Percentiles rank a stretch among this genome's conserved stretches.
Evolutionary conservation across 2,329 filamentous ascomycete genomes (phyloP).

Genomic region (Neonectria sp.): DNA sequence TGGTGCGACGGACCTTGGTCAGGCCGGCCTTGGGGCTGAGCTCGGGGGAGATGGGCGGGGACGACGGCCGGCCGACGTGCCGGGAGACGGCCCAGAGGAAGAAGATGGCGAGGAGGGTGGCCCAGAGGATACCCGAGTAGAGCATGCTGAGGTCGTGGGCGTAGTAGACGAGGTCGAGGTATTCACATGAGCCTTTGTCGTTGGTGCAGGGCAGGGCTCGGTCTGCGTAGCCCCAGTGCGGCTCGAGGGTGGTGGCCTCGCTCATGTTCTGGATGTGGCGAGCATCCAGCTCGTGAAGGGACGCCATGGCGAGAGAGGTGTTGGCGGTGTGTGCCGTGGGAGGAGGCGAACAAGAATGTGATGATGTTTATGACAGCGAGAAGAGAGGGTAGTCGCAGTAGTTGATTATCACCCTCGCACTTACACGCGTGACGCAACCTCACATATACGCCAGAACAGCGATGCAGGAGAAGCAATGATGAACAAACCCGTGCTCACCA

Average conservation of each 20-base stretch:
- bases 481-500: conserved; percentile 7
- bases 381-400: background rate
- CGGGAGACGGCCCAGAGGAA: conserved; percentile 57
- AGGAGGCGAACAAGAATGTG: background rate
- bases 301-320: conserved; percentile 28
- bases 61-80: conserved; percentile 46
- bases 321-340: background rate
- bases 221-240: conserved; percentile 65
- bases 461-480: conserved; percentile 17
- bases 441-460: conserved; percentile 1
- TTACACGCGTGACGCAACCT: background rate
- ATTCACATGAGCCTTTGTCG: conserved; percentile 63
- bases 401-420: background rate
- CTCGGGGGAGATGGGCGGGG: conserved; percentile 35
- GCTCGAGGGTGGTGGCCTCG: conserved; percentile 53
- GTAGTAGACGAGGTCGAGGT: conserved; percentile 66
- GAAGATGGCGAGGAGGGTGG: conserved; percentile 60
- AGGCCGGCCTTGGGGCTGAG: conserved; percentile 44
- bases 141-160: conserved; percentile 66
- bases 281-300: conserved; percentile 42
- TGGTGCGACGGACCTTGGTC: conserved; percentile 52
- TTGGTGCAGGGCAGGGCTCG: conserved; percentile 62
- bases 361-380: background rate
- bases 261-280: conserved; percentile 61
- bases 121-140: conserved; percentile 67